phyloP scores from a whole-genome alignment of 2,329 filamentous ascomycete species.

The Cladosporium velox region DNA sequence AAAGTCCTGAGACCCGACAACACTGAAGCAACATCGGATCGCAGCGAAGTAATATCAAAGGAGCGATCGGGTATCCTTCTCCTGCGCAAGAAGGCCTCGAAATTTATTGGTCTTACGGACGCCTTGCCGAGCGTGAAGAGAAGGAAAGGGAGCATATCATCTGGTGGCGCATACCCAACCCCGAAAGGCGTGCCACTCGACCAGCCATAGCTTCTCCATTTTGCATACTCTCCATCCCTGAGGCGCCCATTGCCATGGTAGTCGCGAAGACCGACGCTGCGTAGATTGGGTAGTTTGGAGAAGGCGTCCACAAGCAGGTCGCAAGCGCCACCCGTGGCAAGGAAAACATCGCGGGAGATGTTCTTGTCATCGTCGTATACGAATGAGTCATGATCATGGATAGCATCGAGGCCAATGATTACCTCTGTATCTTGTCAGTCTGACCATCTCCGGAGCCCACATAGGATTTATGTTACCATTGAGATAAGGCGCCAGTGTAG shows the following conservation, averaged over 20 bases:
- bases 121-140: constrained; percentile 28
- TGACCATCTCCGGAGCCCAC: constrained; percentile 17
- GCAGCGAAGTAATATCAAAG: not conserved
- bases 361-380: not conserved
- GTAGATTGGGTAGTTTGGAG: constrained; percentile 55
- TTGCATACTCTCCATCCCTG: constrained; percentile 48
- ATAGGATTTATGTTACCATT: constrained; percentile 36
- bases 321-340: constrained; percentile 50
- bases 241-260: constrained; percentile 53
- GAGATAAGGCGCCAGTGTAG: constrained; percentile 42
- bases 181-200: constrained; percentile 1
- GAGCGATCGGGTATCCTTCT: constrained; percentile 2
- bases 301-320: constrained; percentile 61
- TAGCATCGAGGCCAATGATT: constrained; percentile 2
- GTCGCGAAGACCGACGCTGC: constrained; percentile 61
- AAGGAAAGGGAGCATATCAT: constrained; percentile 27
- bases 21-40: not conserved
- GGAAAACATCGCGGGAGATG: constrained; percentile 27
- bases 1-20: not conserved
- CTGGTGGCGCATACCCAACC: not conserved
- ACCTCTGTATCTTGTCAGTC: constrained; percentile 4
- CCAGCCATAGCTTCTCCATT: constrained; percentile 60
- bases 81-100: constrained; percentile 33
- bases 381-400: not conserved
- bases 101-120: constrained; percentile 21